These are phyloP conservation scores for Globisporangium barbulae DNA, from an alignment of 352 stramenopile genomes.

Conservation along the genomic window DNA sequence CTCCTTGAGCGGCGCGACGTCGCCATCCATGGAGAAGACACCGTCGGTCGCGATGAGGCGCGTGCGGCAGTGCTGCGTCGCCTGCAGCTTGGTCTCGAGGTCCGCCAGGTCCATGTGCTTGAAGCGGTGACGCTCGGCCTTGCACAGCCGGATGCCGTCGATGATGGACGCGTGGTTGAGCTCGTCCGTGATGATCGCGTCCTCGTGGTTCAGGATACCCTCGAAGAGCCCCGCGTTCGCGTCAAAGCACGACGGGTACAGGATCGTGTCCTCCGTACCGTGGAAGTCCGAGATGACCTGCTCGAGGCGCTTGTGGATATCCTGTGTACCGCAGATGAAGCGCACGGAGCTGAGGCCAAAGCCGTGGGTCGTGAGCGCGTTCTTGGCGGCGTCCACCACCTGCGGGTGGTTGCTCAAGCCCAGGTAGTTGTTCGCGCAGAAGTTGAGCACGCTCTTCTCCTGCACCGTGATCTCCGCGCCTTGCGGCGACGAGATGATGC, in stretches of 20 bases:
- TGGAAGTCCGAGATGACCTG: constrained; percentile 90
- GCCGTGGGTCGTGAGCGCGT: constrained; percentile 80
- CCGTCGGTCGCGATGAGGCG: constrained; percentile 92
- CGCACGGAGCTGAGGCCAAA: constrained; percentile 91
- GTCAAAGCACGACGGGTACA: constrained; percentile 94
- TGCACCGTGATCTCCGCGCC: constrained; percentile 76
- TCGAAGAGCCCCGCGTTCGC: constrained; percentile 94
- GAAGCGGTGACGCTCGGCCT: constrained; percentile 91
- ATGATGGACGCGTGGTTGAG: constrained; percentile 95
- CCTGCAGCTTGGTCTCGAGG: constrained; percentile 87
- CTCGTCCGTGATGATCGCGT: constrained; percentile 92
- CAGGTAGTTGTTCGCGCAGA: constrained; percentile 95
- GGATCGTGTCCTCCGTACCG: constrained; percentile 92
- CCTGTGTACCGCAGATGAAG: constrained; percentile 94
- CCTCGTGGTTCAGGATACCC: constrained; percentile 79
- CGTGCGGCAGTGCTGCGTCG: constrained; percentile 87
- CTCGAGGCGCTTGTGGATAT: constrained; percentile 94
- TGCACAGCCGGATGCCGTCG: constrained; percentile 92
- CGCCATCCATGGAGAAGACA: constrained; percentile 95
- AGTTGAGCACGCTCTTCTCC: constrained; percentile 85
- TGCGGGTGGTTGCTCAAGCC: constrained; percentile 87
- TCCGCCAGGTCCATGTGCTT: constrained; percentile 93
- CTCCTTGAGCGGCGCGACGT: constrained; percentile 88
- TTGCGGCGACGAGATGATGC: constrained; percentile 89
- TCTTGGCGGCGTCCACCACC: constrained; percentile 82